Evolutionary conservation across 371 early-diverging fungal genomes (phyloP), one percentile per base, ranked within the genome.

Genomic region (Lichtheimia ramosa): DNA sequence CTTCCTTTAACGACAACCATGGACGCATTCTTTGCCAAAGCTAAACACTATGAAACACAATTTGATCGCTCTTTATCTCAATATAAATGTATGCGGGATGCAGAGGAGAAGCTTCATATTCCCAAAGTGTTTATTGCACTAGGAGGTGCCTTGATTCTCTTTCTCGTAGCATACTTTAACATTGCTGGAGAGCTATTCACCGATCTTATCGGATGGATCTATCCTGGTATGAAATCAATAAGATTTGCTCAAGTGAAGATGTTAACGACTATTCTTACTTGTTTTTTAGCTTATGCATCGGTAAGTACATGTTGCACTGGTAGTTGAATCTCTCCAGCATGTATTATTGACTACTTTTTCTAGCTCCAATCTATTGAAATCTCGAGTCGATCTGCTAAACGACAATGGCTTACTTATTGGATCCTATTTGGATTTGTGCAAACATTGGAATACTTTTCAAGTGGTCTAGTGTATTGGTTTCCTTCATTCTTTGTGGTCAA

Each of bases 161-260:
- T 86, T 56, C 40, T 92, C 21, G 79, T 96, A 62, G 87, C 96
- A 63, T 89, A 94, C 69, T 92, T 96, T 74, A 95, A 97, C 72
- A 69, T 94, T 66, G 94, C 89, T 58, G 93, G 88, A 25, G 73
- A 82, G 49, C 80, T 92, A 41, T 70, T 92, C 55, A 92, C 93
- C 50, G 91, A 91, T 69, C 52, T 90, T 57, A 75, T 95, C 18
- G 96, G 94, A 13, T 96, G 92, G 80, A 71, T 90, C 16, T 96
- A 95, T 74, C 94, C 97, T 54, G 83, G 83, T 83, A 77, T n/a
- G n/a, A 62, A 23, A 51, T 23, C 16, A n/a, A 56, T 8, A 54
- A 42, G 39, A 20, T 48, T 46, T 24, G 16, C 39, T 15, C 13
- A 18, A n/a, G 15, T 25, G 25, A 28, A 13, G 15, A 13, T 48